A percentile compares a stretch with the other conserved stretches of the same genome.
Evolutionary conservation across 805 yeast genomes (phyloP).

Genomic region (Candida dendrica): DNA sequence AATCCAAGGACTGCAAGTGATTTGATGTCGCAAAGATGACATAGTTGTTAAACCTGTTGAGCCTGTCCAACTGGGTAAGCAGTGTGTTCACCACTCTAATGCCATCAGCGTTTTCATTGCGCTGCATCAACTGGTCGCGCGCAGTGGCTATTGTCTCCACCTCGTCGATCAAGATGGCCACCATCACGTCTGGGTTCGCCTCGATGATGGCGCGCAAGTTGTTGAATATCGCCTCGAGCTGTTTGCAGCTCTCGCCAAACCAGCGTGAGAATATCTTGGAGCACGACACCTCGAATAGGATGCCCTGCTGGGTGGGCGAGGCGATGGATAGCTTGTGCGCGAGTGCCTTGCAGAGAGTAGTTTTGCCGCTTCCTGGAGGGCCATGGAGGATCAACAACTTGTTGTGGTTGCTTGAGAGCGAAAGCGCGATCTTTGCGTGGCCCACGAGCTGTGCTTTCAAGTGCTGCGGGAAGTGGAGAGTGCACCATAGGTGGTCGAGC

Average conservation of each 20-base stretch:
- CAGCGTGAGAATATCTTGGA: slow-evolving; percentile 37
- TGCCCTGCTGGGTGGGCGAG: slow-evolving; percentile 14
- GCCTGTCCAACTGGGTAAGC: slow-evolving; percentile 32
- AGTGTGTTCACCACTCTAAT: slow-evolving; percentile 37
- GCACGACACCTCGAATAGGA: slow-evolving; percentile 35
- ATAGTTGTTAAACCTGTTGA: slow-evolving; percentile 28
- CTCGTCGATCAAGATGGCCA: slow-evolving; percentile 37
- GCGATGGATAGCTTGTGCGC: slow-evolving; percentile 33
- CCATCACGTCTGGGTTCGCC: slow-evolving; percentile 13
- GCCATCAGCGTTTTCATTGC: slow-evolving; percentile 36
- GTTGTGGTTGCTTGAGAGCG: slow-evolving; percentile 5
- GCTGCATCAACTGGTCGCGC: slow-evolving; percentile 25
- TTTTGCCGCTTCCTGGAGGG: slow-evolving; percentile 42
- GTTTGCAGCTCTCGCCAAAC: slow-evolving; percentile 40
- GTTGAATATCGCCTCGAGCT: slow-evolving; percentile 28
- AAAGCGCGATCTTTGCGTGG: slow-evolving; percentile 1
- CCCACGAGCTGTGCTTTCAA: slow-evolving; percentile 1
- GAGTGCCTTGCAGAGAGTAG: slow-evolving; percentile 32
- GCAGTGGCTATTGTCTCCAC: slow-evolving; percentile 38
- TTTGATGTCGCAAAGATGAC: slow-evolving; percentile 36
- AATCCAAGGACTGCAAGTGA: slow-evolving; percentile 29
- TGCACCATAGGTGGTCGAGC: slow-evolving; percentile 28
- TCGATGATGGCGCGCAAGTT: slow-evolving; percentile 23
- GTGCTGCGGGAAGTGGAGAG: slow-evolving; percentile 23
- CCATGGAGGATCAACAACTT: slow-evolving; percentile 29